Evolutionary conservation across 129 eudicot genomes (phyloP).

Genomic region (Artemisia tridentata): DNA sequence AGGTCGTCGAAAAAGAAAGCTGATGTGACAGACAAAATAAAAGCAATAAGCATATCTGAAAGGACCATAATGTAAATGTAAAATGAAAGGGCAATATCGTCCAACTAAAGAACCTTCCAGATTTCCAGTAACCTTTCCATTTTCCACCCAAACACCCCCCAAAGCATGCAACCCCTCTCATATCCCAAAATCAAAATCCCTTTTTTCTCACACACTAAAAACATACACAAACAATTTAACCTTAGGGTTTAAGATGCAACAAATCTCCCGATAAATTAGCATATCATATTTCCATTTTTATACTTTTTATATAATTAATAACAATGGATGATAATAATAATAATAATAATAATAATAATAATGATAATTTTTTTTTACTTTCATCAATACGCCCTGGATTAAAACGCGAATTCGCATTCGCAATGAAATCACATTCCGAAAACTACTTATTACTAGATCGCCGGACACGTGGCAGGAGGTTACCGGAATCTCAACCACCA

Average conservation of each 20-base stretch:
- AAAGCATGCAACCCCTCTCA: slow-evolving; percentile 21
- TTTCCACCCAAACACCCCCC: slow-evolving; percentile 9
- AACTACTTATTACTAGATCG: not conserved
- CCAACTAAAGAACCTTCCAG: slow-evolving; percentile 28
- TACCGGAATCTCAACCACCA: slow-evolving; percentile 28
- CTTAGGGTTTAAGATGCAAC: slow-evolving; percentile 7
- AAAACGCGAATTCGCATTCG: slow-evolving; percentile 56
- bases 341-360: slow-evolving; percentile 1
- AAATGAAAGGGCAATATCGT: slow-evolving; percentile 23
- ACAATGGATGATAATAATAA: slow-evolving; percentile 30
- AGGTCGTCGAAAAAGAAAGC: too few species aligned
- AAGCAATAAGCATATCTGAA: too few species aligned
- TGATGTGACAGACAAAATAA: too few species aligned
- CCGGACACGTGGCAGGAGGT: slow-evolving; percentile 37
- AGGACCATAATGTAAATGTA: not conserved
- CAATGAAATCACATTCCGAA: slow-evolving; percentile 46
- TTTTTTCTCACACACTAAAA: slow-evolving; percentile 12
- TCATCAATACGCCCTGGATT: slow-evolving; percentile 45
- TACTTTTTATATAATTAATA: slow-evolving; percentile 25
- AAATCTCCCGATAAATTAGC: slow-evolving; percentile 40
- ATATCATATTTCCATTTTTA: slow-evolving; percentile 14
- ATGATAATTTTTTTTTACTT: slow-evolving; percentile 31
- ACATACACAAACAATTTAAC: slow-evolving; percentile 15
- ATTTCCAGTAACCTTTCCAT: too few species aligned
- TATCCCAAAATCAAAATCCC: slow-evolving; percentile 9